Percentiles rank a stretch among this genome's conserved stretches.
Evolutionary conservation across 2,329 filamentous ascomycete genomes (phyloP).

Genomic region (Elsinoe ampelina): DNA sequence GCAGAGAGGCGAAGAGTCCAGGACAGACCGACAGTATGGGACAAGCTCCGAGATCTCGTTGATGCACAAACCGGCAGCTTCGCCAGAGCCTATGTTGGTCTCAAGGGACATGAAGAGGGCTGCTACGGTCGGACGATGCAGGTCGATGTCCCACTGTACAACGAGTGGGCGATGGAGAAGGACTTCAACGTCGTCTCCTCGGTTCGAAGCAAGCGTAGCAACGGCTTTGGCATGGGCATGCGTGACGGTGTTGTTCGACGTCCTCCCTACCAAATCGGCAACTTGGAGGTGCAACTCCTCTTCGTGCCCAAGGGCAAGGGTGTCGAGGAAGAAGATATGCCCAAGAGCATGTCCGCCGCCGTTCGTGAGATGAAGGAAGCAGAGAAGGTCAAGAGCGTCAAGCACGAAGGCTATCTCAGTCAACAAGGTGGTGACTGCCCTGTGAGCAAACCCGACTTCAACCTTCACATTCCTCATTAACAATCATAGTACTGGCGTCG

Average conservation of each 20-base stretch:
- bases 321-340: slow-evolving; percentile 87
- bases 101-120: slow-evolving; percentile 81
- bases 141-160: slow-evolving; percentile 90
- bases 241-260: slow-evolving; percentile 59
- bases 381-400: slow-evolving; percentile 64
- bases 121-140: slow-evolving; percentile 83
- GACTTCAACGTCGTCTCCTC: slow-evolving; percentile 62
- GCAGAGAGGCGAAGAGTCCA: slow-evolving; percentile 48
- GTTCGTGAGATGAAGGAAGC: slow-evolving; percentile 88
- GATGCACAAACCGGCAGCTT: slow-evolving; percentile 86
- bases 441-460: slow-evolving; percentile 48
- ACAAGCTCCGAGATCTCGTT: slow-evolving; percentile 75
- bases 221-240: slow-evolving; percentile 42
- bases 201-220: slow-evolving; percentile 75
- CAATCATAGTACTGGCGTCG: slow-evolving; percentile 78
- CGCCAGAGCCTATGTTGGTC: slow-evolving; percentile 81
- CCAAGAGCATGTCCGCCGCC: slow-evolving; percentile 97
- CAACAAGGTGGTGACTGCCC: slow-evolving; percentile 97
- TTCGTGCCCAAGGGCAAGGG: slow-evolving; percentile 91
- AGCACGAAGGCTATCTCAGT: slow-evolving; percentile 79
- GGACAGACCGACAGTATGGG: slow-evolving; percentile 65
- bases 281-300: slow-evolving; percentile 84
- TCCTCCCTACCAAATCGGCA: slow-evolving; percentile 94
- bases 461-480: slow-evolving; percentile 12
- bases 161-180: slow-evolving; percentile 94